Evolutionary conservation across 768 basidiomycete species (phyloP).

Genomic region (Lanmaoa pseudosensibilis): DNA sequence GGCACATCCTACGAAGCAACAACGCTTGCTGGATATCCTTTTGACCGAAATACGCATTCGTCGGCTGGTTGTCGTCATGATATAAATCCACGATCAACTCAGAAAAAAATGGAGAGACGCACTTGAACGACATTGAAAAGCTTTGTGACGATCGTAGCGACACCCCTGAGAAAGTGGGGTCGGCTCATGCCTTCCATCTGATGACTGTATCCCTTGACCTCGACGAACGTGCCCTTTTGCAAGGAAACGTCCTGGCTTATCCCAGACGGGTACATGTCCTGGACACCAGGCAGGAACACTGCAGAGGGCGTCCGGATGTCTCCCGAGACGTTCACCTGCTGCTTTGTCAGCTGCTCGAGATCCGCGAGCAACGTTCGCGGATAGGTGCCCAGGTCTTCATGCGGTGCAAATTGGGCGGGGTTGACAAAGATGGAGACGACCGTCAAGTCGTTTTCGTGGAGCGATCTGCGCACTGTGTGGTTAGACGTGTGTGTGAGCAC

Average conservation of each 20-base stretch:
- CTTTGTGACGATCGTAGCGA: constrained; percentile 93
- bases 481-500: neutral
- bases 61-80: constrained; percentile 51
- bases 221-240: constrained; percentile 88
- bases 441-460: constrained; percentile 79
- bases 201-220: constrained; percentile 87
- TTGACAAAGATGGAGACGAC: constrained; percentile 97
- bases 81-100: neutral
- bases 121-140: constrained; percentile 92
- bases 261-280: constrained; percentile 92
- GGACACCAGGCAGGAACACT: constrained; percentile 76
- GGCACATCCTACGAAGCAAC: constrained; percentile 71
- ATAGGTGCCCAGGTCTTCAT: constrained; percentile 90
- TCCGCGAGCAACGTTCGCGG: constrained; percentile 84
- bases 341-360: constrained; percentile 55
- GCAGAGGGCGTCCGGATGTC: constrained; percentile 51
- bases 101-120: neutral
- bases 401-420: constrained; percentile 94
- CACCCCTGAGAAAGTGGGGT: constrained; percentile 93
- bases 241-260: constrained; percentile 71
- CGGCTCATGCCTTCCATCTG: constrained; percentile 90
- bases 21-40: constrained; percentile 98
- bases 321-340: constrained; percentile 32
- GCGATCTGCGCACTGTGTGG: constrained; percentile 67
- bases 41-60: constrained; percentile 92